These are phyloP conservation scores for Fagus crenata DNA, from an alignment of 306 rosid species.

Conservation along the genomic window DNA sequence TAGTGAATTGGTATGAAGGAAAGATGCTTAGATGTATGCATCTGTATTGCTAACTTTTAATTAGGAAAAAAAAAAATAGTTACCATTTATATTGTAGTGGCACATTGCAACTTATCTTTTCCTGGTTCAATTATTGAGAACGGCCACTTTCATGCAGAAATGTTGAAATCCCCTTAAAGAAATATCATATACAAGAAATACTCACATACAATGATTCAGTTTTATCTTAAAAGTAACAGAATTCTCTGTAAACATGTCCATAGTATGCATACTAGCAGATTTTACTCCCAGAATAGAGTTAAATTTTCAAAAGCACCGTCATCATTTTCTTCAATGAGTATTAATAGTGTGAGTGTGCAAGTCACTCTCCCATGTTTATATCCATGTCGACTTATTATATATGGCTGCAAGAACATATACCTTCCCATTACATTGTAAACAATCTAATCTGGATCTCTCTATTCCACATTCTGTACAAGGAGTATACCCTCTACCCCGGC, in stretches of 20 bases:
- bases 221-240: neutral
- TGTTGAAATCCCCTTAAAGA: neutral
- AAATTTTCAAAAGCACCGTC: neutral
- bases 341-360: neutral
- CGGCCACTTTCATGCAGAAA: neutral
- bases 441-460: constrained; percentile 84
- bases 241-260: neutral
- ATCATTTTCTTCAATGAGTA: neutral
- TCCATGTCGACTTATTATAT: neutral
- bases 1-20: neutral
- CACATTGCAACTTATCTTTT: neutral
- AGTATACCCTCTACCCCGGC: constrained; percentile 92
- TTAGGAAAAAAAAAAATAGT: too few relatives aligned
- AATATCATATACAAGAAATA: neutral
- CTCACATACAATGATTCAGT: neutral
- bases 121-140: neutral
- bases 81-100: neutral
- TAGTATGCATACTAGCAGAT: neutral
- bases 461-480: constrained; percentile 91
- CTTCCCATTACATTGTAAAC: constrained; percentile 81
- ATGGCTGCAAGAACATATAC: constrained; percentile 34
- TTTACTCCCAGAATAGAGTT: neutral
- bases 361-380: neutral
- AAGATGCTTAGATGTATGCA: neutral
- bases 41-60: too few relatives aligned